Conservation (phyloP, 1,284 basidiomycete genomes). For the Omphalotus olearius region DNA sequence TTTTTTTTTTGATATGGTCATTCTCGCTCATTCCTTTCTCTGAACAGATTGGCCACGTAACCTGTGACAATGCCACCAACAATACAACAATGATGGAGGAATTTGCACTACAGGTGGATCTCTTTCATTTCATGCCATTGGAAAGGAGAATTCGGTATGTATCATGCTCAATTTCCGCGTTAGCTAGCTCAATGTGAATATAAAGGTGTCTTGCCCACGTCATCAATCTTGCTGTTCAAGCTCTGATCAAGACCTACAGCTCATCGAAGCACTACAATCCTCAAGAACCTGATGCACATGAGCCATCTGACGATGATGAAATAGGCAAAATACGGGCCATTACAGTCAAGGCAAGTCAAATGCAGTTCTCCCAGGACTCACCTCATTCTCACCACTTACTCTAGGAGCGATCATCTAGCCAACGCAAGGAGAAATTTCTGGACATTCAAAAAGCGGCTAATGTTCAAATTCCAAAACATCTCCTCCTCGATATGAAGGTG, state of each 20-base stretch:
- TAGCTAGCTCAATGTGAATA: not conserved
- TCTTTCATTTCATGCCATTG: not conserved
- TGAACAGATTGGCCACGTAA: slow-evolving; percentile 30
- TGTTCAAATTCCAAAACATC: slow-evolving; percentile 13
- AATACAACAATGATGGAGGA: slow-evolving; percentile 30
- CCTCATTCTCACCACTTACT: not conserved
- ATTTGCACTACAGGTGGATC: not conserved
- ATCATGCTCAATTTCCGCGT: not conserved
- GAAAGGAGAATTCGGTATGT: slow-evolving; percentile 20
- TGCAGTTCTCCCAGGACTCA: not conserved
- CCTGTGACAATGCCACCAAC: slow-evolving; percentile 31
- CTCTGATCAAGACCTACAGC: slow-evolving; percentile 25
- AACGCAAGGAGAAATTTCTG: slow-evolving; percentile 27
- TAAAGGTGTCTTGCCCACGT: slow-evolving; percentile 34
- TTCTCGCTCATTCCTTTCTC: no score
- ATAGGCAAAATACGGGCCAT: slow-evolving; percentile 19
- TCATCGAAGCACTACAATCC: slow-evolving; percentile 27
- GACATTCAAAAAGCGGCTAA: slow-evolving; percentile 19
- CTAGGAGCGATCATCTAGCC: slow-evolving; percentile 29
- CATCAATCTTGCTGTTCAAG: slow-evolving; percentile 34
- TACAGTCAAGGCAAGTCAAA: slow-evolving; percentile 18
- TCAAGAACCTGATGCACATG: slow-evolving; percentile 17
- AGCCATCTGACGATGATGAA: slow-evolving; percentile 11
- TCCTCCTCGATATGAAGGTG: slow-evolving; percentile 36
- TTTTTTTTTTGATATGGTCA: no score